Evolutionary conservation across 169 alveolate species (phyloP), one percentile per base, ranked within the genome.

Genomic region (Cyclospora cayetanensis): DNA sequence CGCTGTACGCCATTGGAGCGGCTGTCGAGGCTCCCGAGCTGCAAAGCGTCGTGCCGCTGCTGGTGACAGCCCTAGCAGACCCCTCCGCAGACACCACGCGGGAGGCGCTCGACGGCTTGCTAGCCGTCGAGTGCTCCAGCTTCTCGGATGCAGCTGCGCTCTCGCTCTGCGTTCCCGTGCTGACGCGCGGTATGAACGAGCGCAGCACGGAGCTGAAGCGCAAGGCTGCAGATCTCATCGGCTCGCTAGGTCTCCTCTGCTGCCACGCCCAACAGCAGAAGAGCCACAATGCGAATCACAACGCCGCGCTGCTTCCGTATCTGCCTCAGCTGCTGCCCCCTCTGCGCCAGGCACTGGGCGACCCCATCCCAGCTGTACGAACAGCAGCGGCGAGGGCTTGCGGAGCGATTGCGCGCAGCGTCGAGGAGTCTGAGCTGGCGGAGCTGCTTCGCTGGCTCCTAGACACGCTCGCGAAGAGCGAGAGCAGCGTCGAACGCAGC

Each of bases 331-430:
- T 94, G 53, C 90, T 94, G 29, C 94, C 94, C 1, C 91, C 83
- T 50, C 94, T 94, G 70, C 93, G 92, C 74, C 55, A 46, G 7
- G 88, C 96, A 18, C 74, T 94, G 31, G 93, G 87, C 50, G 96
- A 94, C 85, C 96, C 94, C 29, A 91, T 92, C 34, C 96, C 96
- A 0, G 94, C 92, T 42, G 96, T 94, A 35, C 94, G 96, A 11
- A 92, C 94, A 0, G 91, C 94, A 29, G 91, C 96, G 11, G 96
- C 96, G 34, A 85, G 92, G 11, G 94, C 96, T 22, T 92, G 79
- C 52, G 96, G 96, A 12, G 87, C 93, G 25, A 41, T 94, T 74
- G 94, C 95, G 3, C 35, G 90, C 27, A 93, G 93, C 15, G 77
- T 90, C 50, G 92, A 91, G 2, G 92, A 68, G 35, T 66, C 0